Conservation (phyloP, 1,284 basidiomycete species). For the Moesziomyces parantarcticus region DNA sequence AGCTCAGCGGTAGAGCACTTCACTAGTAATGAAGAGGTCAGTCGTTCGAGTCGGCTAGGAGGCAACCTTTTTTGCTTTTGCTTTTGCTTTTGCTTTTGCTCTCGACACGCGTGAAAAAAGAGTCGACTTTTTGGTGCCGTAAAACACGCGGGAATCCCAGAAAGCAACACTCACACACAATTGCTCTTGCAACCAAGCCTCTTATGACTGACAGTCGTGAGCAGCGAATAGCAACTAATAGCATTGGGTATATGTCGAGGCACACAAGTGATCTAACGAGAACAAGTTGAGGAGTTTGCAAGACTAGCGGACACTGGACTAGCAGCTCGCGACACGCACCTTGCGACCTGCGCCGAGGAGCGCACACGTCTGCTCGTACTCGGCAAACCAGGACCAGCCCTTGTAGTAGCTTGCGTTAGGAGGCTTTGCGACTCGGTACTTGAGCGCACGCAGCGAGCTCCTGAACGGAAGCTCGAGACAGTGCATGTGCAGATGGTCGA, state of each 20-base stretch:
- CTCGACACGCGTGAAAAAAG: not conserved
- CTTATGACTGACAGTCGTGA: too few relatives aligned
- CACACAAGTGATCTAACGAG: too few relatives aligned
- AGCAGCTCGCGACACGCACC: constrained; percentile 70
- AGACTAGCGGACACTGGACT: not conserved
- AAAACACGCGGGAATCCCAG: too few relatives aligned
- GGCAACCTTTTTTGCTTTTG: constrained; percentile 23
- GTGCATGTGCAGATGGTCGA: constrained; percentile 83
- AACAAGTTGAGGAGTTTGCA: too few relatives aligned
- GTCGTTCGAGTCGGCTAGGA: constrained; percentile 56
- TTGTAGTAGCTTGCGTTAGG: constrained; percentile 71
- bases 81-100: constrained; percentile 2
- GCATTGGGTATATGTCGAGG: too few relatives aligned
- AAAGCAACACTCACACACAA: too few relatives aligned
- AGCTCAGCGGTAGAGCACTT: constrained; percentile 57
- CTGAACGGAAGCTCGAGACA: constrained; percentile 78
- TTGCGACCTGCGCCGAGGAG: constrained; percentile 74
- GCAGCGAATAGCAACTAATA: too few relatives aligned
- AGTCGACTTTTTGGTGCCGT: not conserved
- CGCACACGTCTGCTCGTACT: constrained; percentile 75
- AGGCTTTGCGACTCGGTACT: constrained; percentile 73
- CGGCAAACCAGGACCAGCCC: constrained; percentile 81
- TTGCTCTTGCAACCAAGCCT: too few relatives aligned
- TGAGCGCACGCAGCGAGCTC: constrained; percentile 70
- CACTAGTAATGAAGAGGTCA: constrained; percentile 57